Base-by-base conservation (phyloP, 2,329 filamentous ascomycete genomes). In the Knoxdaviesia capensis region DNA sequence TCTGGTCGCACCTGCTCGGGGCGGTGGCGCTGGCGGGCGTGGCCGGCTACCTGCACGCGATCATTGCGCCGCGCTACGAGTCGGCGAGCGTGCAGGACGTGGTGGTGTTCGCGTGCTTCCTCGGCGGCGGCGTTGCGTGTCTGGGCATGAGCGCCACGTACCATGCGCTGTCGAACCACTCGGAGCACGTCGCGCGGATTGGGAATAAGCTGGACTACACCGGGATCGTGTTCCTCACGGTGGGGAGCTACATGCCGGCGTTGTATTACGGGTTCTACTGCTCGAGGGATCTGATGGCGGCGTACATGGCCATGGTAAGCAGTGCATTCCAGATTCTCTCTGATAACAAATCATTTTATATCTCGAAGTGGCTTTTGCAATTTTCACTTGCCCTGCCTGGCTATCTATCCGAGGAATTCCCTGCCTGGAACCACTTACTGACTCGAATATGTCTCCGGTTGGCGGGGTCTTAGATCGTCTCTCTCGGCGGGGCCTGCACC, bases 151-250 rank as follows among this genome's bases (percentile, higher is more conserved):
- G 80, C 50, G 80, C 85, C 5, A 81, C 79, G 3, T 98, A 77
- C 55, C 90, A 98, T 56, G 71, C 82, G 2, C 71, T 94, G 39
- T 75, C 69, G 28, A 94, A 94, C 49, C 90, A 98, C 58, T 90
- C 82, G 11, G 72, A 75, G 34, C 59, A 61, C 2, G 83, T 94
- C 9, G 77, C 80, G 2, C 77, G 73, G 47, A 82, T 85, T 65
- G 87, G 87, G 7, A 96, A 96, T 56, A 84, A 93, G 57, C 63
- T 96, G 44, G 90, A 98, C 56, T 96, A 98, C 56, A 74, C 88
- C 5, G 90, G 90, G 6, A 98, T 98, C 50, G 83, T 96, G 31
- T 74, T 78, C 40, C 63, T 98, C 49, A 96, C 96, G 45, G 82
- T 88, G 49, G 90, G 90, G 6, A 88, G 80, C 55, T 94, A 88